Conservation (phyloP, 2,329 filamentous ascomycete genomes). For the Hypoxylon sp. region DNA sequence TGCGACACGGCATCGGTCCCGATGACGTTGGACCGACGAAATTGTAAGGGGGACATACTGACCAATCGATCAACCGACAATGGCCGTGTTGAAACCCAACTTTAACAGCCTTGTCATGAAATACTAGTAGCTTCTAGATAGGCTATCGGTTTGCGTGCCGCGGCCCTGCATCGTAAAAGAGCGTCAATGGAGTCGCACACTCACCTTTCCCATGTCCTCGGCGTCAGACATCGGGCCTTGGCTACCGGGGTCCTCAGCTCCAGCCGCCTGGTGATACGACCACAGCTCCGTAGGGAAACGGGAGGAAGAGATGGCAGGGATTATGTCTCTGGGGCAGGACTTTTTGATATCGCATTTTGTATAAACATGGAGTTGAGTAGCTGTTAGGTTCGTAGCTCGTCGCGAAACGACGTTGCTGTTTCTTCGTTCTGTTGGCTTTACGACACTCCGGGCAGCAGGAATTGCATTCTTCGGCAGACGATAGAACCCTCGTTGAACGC, state of each 20-base stretch:
- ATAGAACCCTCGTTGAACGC: not conserved
- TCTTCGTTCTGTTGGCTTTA: too few relatives aligned
- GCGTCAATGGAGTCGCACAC: not conserved
- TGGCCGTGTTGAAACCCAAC: not conserved
- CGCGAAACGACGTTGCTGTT: too few relatives aligned
- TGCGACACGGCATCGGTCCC: not conserved
- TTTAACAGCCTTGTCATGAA: not conserved
- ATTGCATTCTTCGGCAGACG: not conserved
- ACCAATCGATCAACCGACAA: not conserved
- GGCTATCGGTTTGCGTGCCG: not conserved
- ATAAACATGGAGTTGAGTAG: too few relatives aligned
- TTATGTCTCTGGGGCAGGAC: too few relatives aligned
- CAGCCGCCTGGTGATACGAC: too few relatives aligned
- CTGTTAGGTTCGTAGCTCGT: too few relatives aligned
- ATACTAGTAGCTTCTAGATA: not conserved
- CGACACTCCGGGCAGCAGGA: not conserved
- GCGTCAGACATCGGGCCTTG: too few relatives aligned
- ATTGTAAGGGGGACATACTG: not conserved
- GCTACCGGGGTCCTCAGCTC: too few relatives aligned
- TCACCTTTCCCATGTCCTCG: too few relatives aligned
- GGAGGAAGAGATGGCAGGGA: too few relatives aligned
- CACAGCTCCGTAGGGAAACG: too few relatives aligned
- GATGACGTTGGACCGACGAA: not conserved
- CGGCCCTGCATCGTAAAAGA: not conserved
- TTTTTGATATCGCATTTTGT: too few relatives aligned